Conservation (phyloP, 2,329 filamentous ascomycete genomes). For the Penicillium sp. region DNA sequence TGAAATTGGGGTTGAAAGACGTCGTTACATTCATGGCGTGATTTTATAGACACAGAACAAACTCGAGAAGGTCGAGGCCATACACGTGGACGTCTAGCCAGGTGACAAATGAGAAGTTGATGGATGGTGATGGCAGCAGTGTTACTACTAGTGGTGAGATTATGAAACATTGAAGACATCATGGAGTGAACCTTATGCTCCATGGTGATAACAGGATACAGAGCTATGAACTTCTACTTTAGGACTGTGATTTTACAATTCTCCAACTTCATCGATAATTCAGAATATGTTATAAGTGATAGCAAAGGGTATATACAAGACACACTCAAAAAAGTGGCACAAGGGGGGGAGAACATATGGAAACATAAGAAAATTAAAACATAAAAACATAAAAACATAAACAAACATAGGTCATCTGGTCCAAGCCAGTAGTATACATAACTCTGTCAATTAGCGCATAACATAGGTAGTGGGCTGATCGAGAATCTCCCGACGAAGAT, state of each 20-base stretch:
- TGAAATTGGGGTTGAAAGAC: neutral
- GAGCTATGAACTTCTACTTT: neutral
- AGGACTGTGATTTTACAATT: neutral
- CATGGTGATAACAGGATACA: neutral
- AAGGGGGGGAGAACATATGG: neutral
- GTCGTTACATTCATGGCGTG: neutral
- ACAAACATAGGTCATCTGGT: neutral
- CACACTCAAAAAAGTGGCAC: neutral
- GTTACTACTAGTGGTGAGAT: slow-evolving; percentile 12
- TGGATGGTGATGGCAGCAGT: slow-evolving; percentile 6
- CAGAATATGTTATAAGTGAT: neutral
- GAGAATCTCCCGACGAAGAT: slow-evolving; percentile 38
- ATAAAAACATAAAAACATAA: neutral
- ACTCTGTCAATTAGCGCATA: slow-evolving; percentile 24
- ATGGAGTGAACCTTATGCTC: neutral
- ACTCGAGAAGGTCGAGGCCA: neutral
- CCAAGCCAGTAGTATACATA: neutral
- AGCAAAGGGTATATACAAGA: neutral
- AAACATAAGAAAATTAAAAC: neutral
- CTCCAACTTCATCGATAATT: neutral
- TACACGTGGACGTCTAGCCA: neutral
- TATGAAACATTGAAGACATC: slow-evolving; percentile 9
- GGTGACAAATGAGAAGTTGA: slow-evolving; percentile 9
- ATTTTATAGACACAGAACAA: neutral
- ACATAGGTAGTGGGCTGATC: slow-evolving; percentile 37